Percentiles rank a stretch among this genome's conserved stretches.
These are phyloP conservation scores for Aspergillus tubingensis DNA, from an alignment of 2,329 filamentous ascomycete species.

Conservation along the genomic window DNA sequence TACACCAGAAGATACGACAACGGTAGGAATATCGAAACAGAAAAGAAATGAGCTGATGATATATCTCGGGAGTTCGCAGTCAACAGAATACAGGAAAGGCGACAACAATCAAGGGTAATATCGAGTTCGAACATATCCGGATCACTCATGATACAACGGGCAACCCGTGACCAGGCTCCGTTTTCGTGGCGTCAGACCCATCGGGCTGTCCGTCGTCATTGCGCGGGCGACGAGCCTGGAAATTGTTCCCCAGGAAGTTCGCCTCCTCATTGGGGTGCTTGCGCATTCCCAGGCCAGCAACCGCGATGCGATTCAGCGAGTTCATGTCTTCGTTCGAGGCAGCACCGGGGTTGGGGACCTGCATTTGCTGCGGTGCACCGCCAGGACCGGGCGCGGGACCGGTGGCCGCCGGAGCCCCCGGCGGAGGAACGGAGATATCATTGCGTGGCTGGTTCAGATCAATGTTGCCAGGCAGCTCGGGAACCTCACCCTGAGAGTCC, in stretches of 20 bases:
- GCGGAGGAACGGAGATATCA: constrained; percentile 35
- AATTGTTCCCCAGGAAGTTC: constrained; percentile 35
- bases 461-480: constrained; percentile 78
- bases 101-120: neutral
- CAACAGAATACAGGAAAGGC: neutral
- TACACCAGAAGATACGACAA: constrained; percentile 18
- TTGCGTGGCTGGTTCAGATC: constrained; percentile 63
- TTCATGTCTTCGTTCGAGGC: constrained; percentile 42
- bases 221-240: constrained; percentile 35
- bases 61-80: neutral
- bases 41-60: neutral
- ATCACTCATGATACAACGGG: constrained; percentile 26
- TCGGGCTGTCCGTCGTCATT: constrained; percentile 33
- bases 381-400: constrained; percentile 25
- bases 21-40: constrained; percentile 5
- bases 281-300: constrained; percentile 46
- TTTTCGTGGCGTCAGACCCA: constrained; percentile 28
- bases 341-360: constrained; percentile 28
- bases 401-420: constrained; percentile 24
- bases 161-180: constrained; percentile 31
- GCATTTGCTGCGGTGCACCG: constrained; percentile 28
- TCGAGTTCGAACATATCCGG: neutral
- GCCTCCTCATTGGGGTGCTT: constrained; percentile 45
- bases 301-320: constrained; percentile 47
- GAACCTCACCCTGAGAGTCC: constrained; percentile 79